Base-by-base conservation (phyloP, 129 eudicot genomes). In the Flaveria sonorensis region DNA sequence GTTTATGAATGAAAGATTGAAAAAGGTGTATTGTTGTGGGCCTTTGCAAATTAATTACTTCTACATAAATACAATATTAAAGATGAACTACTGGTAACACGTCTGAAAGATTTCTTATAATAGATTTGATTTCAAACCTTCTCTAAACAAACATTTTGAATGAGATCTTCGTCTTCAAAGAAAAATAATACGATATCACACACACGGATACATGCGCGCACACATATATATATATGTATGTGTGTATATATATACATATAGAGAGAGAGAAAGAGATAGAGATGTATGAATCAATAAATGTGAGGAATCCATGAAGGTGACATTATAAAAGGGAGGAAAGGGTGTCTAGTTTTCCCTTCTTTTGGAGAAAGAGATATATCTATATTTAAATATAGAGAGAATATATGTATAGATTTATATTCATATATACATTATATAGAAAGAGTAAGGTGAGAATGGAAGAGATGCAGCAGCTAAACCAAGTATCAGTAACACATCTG, bases 401-500 rank as follows among this genome's bases (percentile, higher is more conserved):
- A 18, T 46, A 24, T 45, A 51, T 78, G 56, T 57, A 51, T 69
- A 61, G n/a, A 43, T 36, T 36, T 36, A 36, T 36, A 4, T 36
- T 69, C 42, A 66, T 57, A 52, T 69, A 61, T 57, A 30, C 48
- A 32, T 20, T 30, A 28, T 18, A 15, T n/a, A 50, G 78, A 52
- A 73, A 70, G 62, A 68, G 74, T 9, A 81, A 68, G 50, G 55
- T 18, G 50, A 19, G 23, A 74, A 93, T 94, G 97, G 99, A 89
- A 86, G 99, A 95, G 81, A 81, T 81, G 71, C 80, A 93, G 61
- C 81, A 93, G 61, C 80, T 95, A 60, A 94, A 77, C 80, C 89
- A 96, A 82, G 83, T 91, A 46, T 89, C 99, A 51, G 94, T 89
- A 51, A 92, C 97, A 79, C 99, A 95, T 92, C 96, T 95, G 80